A percentile compares a stretch with the other conserved stretches of the same genome.
Evolutionary conservation across 257 asterid species (phyloP).

Genomic region (Rauvolfia tetraphylla): DNA sequence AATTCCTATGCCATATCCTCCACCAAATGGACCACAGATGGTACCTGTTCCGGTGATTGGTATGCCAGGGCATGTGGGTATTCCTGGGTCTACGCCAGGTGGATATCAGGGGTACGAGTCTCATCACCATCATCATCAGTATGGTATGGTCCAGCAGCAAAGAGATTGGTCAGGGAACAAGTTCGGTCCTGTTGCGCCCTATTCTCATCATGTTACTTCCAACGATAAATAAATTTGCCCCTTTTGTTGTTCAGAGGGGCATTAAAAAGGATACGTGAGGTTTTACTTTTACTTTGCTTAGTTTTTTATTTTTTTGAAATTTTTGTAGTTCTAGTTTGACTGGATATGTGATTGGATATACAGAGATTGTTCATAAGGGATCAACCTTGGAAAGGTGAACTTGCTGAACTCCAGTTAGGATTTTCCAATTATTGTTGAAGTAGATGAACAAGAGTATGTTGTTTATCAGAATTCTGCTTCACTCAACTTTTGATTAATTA

Average conservation of each 20-base stretch:
- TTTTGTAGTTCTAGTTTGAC: slow-evolving; percentile 19
- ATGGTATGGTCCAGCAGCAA: slow-evolving; percentile 58
- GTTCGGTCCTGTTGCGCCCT: slow-evolving; percentile 31
- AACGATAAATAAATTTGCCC: slow-evolving; percentile 41
- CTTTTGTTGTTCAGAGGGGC: neutral
- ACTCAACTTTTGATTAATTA: neutral
- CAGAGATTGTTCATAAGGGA: slow-evolving; percentile 28
- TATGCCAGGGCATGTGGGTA: slow-evolving; percentile 13
- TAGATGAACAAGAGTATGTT: slow-evolving; percentile 16
- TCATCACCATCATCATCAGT: slow-evolving; percentile 46
- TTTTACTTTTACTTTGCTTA: slow-evolving; percentile 10
- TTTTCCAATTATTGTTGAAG: slow-evolving; percentile 9
- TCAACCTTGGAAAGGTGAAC: slow-evolving; percentile 35
- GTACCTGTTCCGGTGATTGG: slow-evolving; percentile 20
- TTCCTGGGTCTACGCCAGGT: slow-evolving; percentile 14
- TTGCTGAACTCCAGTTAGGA: slow-evolving; percentile 33
- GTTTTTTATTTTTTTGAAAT: slow-evolving; percentile 15
- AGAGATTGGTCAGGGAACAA: slow-evolving; percentile 75
- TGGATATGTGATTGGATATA: slow-evolving; percentile 26
- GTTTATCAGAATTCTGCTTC: neutral
- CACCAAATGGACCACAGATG: slow-evolving; percentile 14
- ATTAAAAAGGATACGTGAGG: slow-evolving; percentile 37
- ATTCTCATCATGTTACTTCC: slow-evolving; percentile 50
- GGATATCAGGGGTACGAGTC: slow-evolving; percentile 22
- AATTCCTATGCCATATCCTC: slow-evolving; percentile 14